Percentiles rank a stretch among this genome's conserved stretches.
These are phyloP conservation scores for Penicillium sp. DNA, from an alignment of 2,329 filamentous ascomycete species.

Conservation along the genomic window DNA sequence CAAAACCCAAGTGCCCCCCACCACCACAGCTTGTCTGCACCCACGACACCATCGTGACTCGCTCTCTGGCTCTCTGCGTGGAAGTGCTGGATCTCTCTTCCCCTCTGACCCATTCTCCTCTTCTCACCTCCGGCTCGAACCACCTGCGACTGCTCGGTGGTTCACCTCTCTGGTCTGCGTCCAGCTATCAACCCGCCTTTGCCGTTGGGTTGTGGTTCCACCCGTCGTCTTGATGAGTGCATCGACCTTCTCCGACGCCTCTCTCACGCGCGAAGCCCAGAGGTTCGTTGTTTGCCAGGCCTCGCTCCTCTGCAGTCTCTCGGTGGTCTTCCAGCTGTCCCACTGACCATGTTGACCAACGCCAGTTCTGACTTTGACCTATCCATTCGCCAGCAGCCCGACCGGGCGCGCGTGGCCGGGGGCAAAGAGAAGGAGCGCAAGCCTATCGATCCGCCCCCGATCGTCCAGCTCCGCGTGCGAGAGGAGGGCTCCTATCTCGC, in stretches of 20 bases:
- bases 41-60: constrained; percentile 26
- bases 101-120: constrained; percentile 16
- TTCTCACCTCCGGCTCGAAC: constrained; percentile 20
- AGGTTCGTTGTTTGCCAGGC: constrained; percentile 32
- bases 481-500: constrained; percentile 50
- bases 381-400: constrained; percentile 64
- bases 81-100: constrained; percentile 28
- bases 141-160: constrained; percentile 17
- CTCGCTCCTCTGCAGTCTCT: constrained; percentile 3
- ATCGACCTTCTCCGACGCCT: constrained; percentile 41
- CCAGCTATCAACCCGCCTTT: constrained; percentile 19
- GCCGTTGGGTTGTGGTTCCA: constrained; percentile 20
- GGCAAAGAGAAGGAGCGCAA: constrained; percentile 82
- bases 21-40: constrained; percentile 26
- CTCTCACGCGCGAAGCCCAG: constrained; percentile 43
- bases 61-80: constrained; percentile 15
- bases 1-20: constrained; percentile 7
- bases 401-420: constrained; percentile 64
- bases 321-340: constrained; percentile 10
- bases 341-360: constrained; percentile 42
- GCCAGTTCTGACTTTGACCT: constrained; percentile 57
- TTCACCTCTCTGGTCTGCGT: constrained; percentile 17
- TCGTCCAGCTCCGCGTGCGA: constrained; percentile 66
- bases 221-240: constrained; percentile 43
- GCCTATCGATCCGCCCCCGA: constrained; percentile 79